phyloP scores from a whole-genome alignment of 306 rosid genomes.

The Datisca glomerata region DNA sequence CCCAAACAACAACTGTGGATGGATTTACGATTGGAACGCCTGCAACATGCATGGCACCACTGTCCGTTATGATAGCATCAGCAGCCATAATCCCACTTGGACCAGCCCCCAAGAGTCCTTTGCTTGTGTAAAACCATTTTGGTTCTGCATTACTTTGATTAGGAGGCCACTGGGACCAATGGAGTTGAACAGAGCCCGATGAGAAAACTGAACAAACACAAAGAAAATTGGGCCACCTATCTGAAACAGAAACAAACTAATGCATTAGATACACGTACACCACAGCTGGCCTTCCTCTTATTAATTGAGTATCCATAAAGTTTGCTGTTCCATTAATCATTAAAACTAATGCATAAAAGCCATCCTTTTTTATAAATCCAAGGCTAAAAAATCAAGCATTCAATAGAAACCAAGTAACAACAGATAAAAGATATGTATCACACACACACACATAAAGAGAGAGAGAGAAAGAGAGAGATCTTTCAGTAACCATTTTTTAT shows the following conservation, averaged over 20 bases:
- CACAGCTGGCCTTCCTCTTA: no score
- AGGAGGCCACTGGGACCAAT: slow-evolving; percentile 98
- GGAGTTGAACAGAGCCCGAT: slow-evolving; percentile 95
- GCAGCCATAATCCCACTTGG: slow-evolving; percentile 99
- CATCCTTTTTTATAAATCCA: no score
- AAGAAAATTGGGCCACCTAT: slow-evolving; percentile 94
- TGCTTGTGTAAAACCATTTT: slow-evolving; percentile 95
- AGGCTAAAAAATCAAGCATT: no score
- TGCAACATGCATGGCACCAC: slow-evolving; percentile 98
- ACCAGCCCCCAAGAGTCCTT: slow-evolving; percentile 94
- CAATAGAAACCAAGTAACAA: no score
- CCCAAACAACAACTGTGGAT: slow-evolving; percentile 98
- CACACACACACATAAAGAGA: no score
- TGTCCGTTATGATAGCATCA: slow-evolving; percentile 92
- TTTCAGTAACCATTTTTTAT: no score
- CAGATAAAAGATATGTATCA: no score
- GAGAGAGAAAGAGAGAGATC: no score
- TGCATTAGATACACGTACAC: slow-evolving; percentile 31
- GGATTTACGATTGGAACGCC: slow-evolving; percentile 98
- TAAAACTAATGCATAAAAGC: no score
- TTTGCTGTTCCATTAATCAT: no score
- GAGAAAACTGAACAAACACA: slow-evolving; percentile 96
- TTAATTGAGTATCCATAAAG: no score
- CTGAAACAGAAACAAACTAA: slow-evolving; percentile 39
- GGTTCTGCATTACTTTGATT: slow-evolving; percentile 49